These are phyloP conservation scores for Beauveria caledonica DNA, from an alignment of 2,329 filamentous ascomycete species.

Conservation along the genomic window DNA sequence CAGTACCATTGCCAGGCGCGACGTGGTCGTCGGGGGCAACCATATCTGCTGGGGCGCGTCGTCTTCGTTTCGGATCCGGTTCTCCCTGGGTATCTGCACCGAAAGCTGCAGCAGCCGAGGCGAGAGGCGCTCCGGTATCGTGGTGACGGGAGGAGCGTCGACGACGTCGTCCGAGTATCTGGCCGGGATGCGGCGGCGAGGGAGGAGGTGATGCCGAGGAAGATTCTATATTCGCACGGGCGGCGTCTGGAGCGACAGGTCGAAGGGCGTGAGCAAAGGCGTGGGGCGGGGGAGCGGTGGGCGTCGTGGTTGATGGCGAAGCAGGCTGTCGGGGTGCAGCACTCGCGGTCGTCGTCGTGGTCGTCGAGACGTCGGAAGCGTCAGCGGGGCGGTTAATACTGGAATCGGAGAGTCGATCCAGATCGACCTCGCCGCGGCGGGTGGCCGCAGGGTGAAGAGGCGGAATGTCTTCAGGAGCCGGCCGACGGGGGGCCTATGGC, in stretches of 20 bases:
- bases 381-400: conserved; percentile 23
- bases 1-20: conserved; percentile 48
- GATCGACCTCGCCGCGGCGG: conserved; percentile 33
- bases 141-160: conserved; percentile 36
- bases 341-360: background rate
- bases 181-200: conserved; percentile 21
- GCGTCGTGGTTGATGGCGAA: conserved; percentile 34
- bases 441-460: conserved; percentile 26
- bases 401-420: conserved; percentile 30
- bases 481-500: conserved; percentile 8
- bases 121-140: conserved; percentile 16
- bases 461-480: conserved; percentile 11
- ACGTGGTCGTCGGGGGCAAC: conserved; percentile 46
- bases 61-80: conserved; percentile 41
- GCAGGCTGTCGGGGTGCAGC: conserved; percentile 39
- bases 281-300: conserved; percentile 35
- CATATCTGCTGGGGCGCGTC: conserved; percentile 51
- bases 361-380: conserved; percentile 46
- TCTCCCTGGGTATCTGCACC: conserved; percentile 12
- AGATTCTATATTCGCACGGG: conserved; percentile 34
- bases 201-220: conserved; percentile 22
- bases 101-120: conserved; percentile 12
- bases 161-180: conserved; percentile 48
- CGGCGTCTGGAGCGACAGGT: conserved; percentile 13
- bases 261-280: conserved; percentile 19